These are phyloP conservation scores for Exophiala oligosperma DNA, from an alignment of 2,329 filamentous ascomycete species.

Conservation along the genomic window DNA sequence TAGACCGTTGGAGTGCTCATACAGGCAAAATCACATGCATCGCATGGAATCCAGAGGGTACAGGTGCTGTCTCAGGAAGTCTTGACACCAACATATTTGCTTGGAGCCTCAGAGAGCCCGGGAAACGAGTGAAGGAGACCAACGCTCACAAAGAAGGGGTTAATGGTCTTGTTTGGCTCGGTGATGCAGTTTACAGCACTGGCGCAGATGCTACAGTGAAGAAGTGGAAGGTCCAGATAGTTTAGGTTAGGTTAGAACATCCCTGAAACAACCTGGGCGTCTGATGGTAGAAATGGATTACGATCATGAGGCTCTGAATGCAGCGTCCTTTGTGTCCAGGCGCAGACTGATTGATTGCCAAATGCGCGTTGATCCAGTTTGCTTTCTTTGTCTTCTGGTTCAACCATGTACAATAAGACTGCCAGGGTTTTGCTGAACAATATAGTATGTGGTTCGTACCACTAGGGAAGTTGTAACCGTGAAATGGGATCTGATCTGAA, in stretches of 20 bases:
- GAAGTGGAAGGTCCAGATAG: slow-evolving; percentile 66
- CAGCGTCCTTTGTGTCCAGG: not conserved
- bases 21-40: slow-evolving; percentile 67
- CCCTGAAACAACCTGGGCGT: not conserved
- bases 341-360: not conserved
- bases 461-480: too few species aligned
- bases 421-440: too few species aligned
- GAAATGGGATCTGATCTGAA: not conserved
- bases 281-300: not conserved
- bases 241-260: slow-evolving; percentile 34
- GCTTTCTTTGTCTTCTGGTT: not conserved
- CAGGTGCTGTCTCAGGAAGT: slow-evolving; percentile 78
- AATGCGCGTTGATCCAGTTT: too few species aligned
- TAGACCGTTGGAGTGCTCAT: slow-evolving; percentile 72
- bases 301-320: slow-evolving; percentile 5
- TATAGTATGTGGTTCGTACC: too few species aligned
- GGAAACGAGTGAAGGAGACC: slow-evolving; percentile 75
- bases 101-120: slow-evolving; percentile 83
- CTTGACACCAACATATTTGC: slow-evolving; percentile 91
- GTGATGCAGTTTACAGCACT: slow-evolving; percentile 68
- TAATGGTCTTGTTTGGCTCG: slow-evolving; percentile 80
- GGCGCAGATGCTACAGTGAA: slow-evolving; percentile 91
- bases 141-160: slow-evolving; percentile 98
- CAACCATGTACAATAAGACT: too few species aligned
- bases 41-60: slow-evolving; percentile 75